Conservation (phyloP, 2,329 filamentous ascomycete species). For the Aspergillus pseudoglaucus region DNA sequence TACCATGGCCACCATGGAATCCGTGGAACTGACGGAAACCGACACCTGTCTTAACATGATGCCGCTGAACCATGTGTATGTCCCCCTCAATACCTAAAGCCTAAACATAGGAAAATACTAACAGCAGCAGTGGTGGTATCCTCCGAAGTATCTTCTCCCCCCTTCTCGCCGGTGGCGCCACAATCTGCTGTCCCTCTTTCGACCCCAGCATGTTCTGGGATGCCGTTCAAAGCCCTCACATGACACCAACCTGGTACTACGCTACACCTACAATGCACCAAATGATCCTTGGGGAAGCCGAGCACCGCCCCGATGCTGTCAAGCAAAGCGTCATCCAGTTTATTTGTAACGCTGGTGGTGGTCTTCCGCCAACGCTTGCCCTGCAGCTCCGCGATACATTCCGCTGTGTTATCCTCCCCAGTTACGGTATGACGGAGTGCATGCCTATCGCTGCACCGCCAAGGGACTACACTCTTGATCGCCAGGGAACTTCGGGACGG, state of each 20-base stretch:
- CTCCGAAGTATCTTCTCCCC: conserved; percentile 52
- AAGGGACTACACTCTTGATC: conserved; percentile 47
- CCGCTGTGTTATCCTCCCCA: conserved; percentile 47
- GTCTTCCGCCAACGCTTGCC: conserved; percentile 47
- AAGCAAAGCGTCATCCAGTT: conserved; percentile 43
- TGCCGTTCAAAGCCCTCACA: conserved; percentile 39
- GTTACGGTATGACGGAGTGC: conserved; percentile 56
- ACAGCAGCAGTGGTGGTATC: conserved; percentile 41
- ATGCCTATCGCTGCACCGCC: conserved; percentile 54
- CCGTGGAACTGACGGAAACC: conserved; percentile 43
- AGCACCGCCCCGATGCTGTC: conserved; percentile 35
- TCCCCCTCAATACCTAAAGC: conserved; percentile 6
- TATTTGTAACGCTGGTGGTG: conserved; percentile 53
- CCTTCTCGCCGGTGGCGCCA: conserved; percentile 48
- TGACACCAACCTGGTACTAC: conserved; percentile 51
- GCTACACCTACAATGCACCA: conserved; percentile 54
- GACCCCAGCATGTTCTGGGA: conserved; percentile 54
- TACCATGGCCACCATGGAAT: conserved; percentile 48
- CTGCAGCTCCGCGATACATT: conserved; percentile 46
- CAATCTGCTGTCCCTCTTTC: conserved; percentile 50
- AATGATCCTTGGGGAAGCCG: conserved; percentile 45
- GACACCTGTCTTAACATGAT: conserved; percentile 56
- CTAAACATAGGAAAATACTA: neutral
- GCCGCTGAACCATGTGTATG: conserved; percentile 53
- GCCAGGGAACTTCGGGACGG: conserved; percentile 49